Evolutionary conservation across 2,329 filamentous ascomycete species (phyloP).

Genomic region (Teratosphaeria nubilosa): DNA sequence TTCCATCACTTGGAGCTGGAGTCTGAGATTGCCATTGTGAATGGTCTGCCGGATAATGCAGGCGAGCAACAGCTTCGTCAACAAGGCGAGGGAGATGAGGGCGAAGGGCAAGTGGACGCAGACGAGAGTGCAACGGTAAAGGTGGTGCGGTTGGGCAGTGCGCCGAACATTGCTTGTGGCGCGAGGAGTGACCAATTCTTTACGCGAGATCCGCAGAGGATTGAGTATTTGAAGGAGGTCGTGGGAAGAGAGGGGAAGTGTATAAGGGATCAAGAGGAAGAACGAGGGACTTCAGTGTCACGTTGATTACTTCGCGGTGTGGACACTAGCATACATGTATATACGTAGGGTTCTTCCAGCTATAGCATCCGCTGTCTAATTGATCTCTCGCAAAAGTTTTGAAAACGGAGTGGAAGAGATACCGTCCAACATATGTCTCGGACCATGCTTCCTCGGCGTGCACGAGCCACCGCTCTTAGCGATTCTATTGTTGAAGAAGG

Average conservation of each 20-base stretch:
- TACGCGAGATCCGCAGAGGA: conserved; percentile 20
- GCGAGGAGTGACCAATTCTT: conserved; percentile 32
- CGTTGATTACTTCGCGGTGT: background rate
- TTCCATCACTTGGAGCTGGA: conserved; percentile 29
- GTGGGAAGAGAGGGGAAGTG: conserved; percentile 30
- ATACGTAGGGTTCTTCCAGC: too few species aligned
- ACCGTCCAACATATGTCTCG: background rate
- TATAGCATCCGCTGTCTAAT: too few species aligned
- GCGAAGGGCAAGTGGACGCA: background rate
- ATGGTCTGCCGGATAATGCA: background rate
- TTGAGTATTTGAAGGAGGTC: conserved; percentile 27
- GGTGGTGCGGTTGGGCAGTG: conserved; percentile 1
- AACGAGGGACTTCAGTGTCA: background rate
- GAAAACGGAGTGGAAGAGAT: too few species aligned
- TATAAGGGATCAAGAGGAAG: conserved; percentile 17
- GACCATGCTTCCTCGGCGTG: background rate
- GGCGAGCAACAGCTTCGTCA: background rate
- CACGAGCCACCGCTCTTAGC: background rate
- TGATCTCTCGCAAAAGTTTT: too few species aligned
- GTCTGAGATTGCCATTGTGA: conserved; percentile 28
- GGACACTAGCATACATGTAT: too few species aligned
- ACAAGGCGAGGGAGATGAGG: background rate
- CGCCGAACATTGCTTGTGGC: conserved; percentile 26
- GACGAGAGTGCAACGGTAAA: conserved; percentile 1
- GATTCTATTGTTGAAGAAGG: too few species aligned